Base-by-base conservation (phyloP, 2,329 filamentous ascomycete genomes). In the Fusarium sulawesiense region DNA sequence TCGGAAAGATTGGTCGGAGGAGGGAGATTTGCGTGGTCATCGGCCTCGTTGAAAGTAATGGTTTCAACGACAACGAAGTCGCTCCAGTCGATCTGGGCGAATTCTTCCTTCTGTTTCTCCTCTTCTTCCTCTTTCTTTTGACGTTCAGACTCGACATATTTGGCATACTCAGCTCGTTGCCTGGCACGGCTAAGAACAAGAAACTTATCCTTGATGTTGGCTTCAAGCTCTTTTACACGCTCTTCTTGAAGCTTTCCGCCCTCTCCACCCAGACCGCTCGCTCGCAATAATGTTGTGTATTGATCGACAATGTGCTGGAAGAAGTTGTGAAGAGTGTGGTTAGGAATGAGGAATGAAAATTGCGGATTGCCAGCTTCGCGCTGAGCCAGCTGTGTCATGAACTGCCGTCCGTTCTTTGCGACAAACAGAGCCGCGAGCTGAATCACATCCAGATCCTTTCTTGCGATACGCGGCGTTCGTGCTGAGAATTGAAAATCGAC, bases 61-160 rank as follows among this genome's bases (percentile, higher is more conserved):
- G 94, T 98, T 80, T 98, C 96, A 46, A 98, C 94, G 21, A 99
- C 92, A 34, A 95, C 91, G 75, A 99, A 99, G 78, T 98, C 95
- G 77, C 97, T 93, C 96, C 96, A 99, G 80, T 99, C 96, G 68
- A 99, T 96, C 74, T 96, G 92, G 2, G 92, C 92, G 79, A 96
- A 90, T 56, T 89, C 85, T 23, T 86, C 82, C 75, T 91, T 90
- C 79, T 97, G 93, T 76, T 93, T 89, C 77, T 97, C 92, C 42
- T 91, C 92, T 68, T 94, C 90, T 76, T 97, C 93, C 76, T 97
- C 94, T 77, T 94, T 94, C 84, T 94, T 93, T 74, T 91, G 89
- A 78, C 94, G 95, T 82, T 98, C 93, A 57, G 90, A 84, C 72
- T 96, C 93, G 76, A 96, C 92, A 76, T 89, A 92, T 79, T 93